Evolutionary conservation across 192 early-diverging fungal species (phyloP), one percentile per base, ranked within the genome.

Genomic region (Coemansia sp.): DNA sequence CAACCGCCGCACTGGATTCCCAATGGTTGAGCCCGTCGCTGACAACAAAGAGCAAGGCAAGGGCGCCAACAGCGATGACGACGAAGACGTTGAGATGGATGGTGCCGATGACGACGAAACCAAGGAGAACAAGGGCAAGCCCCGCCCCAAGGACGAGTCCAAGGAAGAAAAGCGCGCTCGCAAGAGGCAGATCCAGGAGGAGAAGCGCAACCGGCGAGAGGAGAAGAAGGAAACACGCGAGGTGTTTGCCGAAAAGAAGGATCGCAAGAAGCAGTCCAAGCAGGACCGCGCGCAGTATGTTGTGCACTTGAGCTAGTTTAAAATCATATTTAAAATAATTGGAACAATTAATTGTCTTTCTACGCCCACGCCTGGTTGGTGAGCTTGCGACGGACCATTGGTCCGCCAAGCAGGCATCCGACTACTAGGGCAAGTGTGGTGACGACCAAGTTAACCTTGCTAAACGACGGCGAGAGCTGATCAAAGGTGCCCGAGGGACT

Each of bases 401-500:
- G 90, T 37, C 80, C 78, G 28, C 90, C 87, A 53, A 96, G 84
- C 59, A 90, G 62, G 69, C 96, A 89, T 17, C 89, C 91, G 14
- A 87, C 84, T 0, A 88, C 76, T 63, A 99, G 83, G 14, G 84
- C 89, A n/a, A 91, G 84, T 35, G 97, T 91, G 0, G 96, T 98
- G 66, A 86, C 73, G 50, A 96, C 76, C 74, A 99, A 79, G 63
- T 91, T 89, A 17, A 83, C 76, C 69, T 97, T 96, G 74, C 88
- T 94, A 82, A 99, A 99, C 65, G 92, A 89, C 74, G 96, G 92
- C 77, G 91, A 92, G 66, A 99, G 78, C 55, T 93, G 86, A 82
- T 99, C 98, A 84, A 99, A 99, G 6, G 89, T 88, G 68, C 93
- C 92, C 53, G 90, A 92, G 21, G 98, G 96, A 50, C 88, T 89